A percentile compares a stretch with the other conserved stretches of the same genome.
phyloP scores from a whole-genome alignment of 1,139 yeast genomes.

The Lodderomyces parapsilosis region DNA sequence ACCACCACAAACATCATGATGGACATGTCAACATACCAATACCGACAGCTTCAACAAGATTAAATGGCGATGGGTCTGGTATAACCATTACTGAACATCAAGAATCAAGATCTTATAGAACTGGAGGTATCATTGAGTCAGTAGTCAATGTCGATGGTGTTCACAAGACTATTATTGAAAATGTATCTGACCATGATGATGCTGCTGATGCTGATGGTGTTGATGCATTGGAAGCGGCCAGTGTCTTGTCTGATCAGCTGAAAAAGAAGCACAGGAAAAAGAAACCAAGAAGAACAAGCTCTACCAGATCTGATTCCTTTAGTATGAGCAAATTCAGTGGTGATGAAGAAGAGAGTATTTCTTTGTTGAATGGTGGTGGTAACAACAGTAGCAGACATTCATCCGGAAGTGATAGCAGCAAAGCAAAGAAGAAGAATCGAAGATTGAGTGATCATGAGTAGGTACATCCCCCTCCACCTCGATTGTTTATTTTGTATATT shows the following conservation, averaged over 20 bases:
- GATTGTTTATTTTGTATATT: not conserved
- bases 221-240: not conserved
- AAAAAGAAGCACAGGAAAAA: constrained; percentile 10
- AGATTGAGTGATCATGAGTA: not conserved
- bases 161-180: constrained; percentile 81
- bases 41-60: not conserved
- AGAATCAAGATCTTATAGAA: constrained; percentile 42
- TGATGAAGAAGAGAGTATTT: constrained; percentile 12
- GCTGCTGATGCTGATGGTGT: constrained; percentile 3
- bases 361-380: constrained; percentile 7
- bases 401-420: constrained; percentile 6
- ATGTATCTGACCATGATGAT: constrained; percentile 42
- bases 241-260: not conserved
- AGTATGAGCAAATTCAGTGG: constrained; percentile 8
- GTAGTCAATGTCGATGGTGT: constrained; percentile 85
- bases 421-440: constrained; percentile 1
- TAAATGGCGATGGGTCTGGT: constrained; percentile 2
- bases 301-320: constrained; percentile 12
- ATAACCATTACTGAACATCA: constrained; percentile 24
- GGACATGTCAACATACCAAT: constrained; percentile 9
- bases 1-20: constrained; percentile 4
- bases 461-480: too few species aligned
- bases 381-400: constrained; percentile 7
- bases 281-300: constrained; percentile 7
- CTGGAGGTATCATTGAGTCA: constrained; percentile 80